Evolutionary conservation across 140 eudicot genomes (phyloP), one percentile per base, ranked within the genome.

Genomic region (Bidens hawaiensis): DNA sequence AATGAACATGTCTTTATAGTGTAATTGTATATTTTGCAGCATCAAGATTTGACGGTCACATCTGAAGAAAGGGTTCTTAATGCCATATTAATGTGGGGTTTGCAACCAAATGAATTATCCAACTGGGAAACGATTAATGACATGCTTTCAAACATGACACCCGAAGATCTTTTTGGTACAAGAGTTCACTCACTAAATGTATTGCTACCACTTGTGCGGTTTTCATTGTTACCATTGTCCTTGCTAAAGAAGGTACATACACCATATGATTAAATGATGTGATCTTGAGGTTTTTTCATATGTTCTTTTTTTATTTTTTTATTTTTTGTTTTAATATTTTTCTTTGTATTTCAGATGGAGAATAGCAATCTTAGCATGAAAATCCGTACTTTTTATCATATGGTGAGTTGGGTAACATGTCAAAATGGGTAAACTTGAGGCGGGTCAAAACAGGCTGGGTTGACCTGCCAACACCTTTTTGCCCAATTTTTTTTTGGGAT

Each of bases 31-130:
- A 49, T 81, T 73, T 82, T 88, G 89, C 99, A 93, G 99, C 95
- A 88, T 85, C 82, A 81, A 43, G 90, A 93, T 50, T 77, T 93
- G 88, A 88, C 95, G 7, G 96, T 93, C 55, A 93, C 96, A 22
- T 88, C 94, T 40, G 99, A 93, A 68, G 99, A 93, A 64, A 75
- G 94, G 62, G 89, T 85, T 70, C 81, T 93, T 54, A 88, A 79
- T 77, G 99, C 90, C 55, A 79, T 93, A 69, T 73, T 93, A 48
- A 45, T 85, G 56, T 93, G 96, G 96, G 68, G 94, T 50, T 67
- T 79, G 67, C 84, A 89, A 79, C 81, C 94, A 38, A 71, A 55
- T 26, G 95, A 88, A 68, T 53, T 77, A 73, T 61, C 65, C 40
- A 78, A 74, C 30, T 88, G 99, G 99, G 95, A 85, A 27, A 75